phyloP scores from a whole-genome alignment of 257 asterid genomes.

The Plectranthus barbatus region DNA sequence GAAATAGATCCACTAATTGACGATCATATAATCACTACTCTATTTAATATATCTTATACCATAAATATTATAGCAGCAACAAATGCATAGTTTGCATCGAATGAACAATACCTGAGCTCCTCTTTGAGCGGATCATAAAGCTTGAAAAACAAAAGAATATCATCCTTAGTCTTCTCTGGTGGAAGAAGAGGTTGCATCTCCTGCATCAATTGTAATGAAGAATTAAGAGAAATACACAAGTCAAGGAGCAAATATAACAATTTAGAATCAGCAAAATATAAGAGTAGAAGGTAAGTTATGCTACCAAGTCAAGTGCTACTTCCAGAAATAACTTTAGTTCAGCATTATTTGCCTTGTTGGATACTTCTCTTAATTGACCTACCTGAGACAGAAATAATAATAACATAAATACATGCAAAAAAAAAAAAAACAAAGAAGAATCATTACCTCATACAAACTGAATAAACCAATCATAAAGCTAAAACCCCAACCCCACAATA shows the following conservation, averaged over 20 bases:
- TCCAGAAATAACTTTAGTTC: slow-evolving; percentile 72
- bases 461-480: background rate
- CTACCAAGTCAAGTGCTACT: slow-evolving; percentile 59
- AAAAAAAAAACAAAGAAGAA: background rate
- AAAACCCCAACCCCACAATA: too few relatives aligned
- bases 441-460: background rate
- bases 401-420: slow-evolving; percentile 6
- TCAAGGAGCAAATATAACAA: slow-evolving; percentile 1
- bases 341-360: slow-evolving; percentile 58
- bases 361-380: slow-evolving; percentile 70
- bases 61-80: background rate
- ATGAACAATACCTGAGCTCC: slow-evolving; percentile 41
- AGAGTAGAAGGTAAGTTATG: background rate
- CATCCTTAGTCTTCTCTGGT: slow-evolving; percentile 59
- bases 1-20: too few relatives aligned
- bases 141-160: slow-evolving; percentile 68
- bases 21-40: too few relatives aligned
- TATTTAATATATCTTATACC: too few relatives aligned
- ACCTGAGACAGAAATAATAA: slow-evolving; percentile 34
- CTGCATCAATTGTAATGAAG: slow-evolving; percentile 24
- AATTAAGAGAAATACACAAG: background rate
- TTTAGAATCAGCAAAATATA: slow-evolving; percentile 6
- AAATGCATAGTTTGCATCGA: slow-evolving; percentile 11
- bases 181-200: slow-evolving; percentile 54
- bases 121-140: slow-evolving; percentile 66